Conservation (phyloP, 2,329 filamentous ascomycete genomes). For the Pseudogymnoascus pannorum region DNA sequence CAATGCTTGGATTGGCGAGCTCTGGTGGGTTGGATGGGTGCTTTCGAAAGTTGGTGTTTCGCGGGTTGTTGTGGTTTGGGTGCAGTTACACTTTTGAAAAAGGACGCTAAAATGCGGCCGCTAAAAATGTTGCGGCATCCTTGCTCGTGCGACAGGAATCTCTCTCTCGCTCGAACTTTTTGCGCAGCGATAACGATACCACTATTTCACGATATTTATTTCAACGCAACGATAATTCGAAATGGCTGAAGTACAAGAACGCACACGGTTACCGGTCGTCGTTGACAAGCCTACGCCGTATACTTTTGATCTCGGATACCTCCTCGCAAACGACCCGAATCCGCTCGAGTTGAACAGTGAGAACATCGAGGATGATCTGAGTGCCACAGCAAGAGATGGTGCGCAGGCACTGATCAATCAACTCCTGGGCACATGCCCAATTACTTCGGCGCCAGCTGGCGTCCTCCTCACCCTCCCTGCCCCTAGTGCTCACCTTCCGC, state of each 20-base stretch:
- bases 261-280: slow-evolving; percentile 45
- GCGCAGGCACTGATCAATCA: slow-evolving; percentile 92
- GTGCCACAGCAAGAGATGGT: slow-evolving; percentile 73
- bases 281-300: slow-evolving; percentile 82
- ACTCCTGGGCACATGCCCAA: slow-evolving; percentile 79
- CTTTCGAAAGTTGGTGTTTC: background rate
- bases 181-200: slow-evolving; percentile 6
- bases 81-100: slow-evolving; percentile 6
- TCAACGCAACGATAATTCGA: background rate
- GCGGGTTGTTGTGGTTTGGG: background rate
- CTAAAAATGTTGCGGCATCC: slow-evolving; percentile 12
- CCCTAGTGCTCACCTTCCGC: slow-evolving; percentile 64
- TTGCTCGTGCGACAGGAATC: background rate
- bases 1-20: slow-evolving; percentile 7
- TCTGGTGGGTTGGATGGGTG: background rate
- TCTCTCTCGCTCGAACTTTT: background rate
- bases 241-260: slow-evolving; percentile 8
- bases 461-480: slow-evolving; percentile 74
- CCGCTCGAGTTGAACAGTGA: slow-evolving; percentile 54
- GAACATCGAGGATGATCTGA: slow-evolving; percentile 59
- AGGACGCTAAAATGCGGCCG: slow-evolving; percentile 20
- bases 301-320: slow-evolving; percentile 83
- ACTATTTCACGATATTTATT: background rate
- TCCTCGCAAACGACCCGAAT: slow-evolving; percentile 82
- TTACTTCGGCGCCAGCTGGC: slow-evolving; percentile 59